Evolutionary conservation across 345 rosid genomes (phyloP), one percentile per base, ranked within the genome.

Genomic region (Lenwebbia sp.): DNA sequence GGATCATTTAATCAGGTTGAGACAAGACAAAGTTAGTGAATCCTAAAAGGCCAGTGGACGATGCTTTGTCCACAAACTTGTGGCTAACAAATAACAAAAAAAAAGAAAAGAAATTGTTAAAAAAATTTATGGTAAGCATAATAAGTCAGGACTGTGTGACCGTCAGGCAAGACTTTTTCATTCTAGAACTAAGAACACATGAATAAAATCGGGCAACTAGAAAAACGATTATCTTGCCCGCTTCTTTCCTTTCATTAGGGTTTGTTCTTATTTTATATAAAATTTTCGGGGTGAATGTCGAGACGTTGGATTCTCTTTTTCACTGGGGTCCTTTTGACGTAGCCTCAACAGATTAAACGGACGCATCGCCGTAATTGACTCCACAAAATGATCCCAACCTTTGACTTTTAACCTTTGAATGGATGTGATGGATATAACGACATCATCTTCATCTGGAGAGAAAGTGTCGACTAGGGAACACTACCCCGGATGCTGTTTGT

Each of bases 361-460:
- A 14, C 81, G 33, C 47, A 84, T 6, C 86, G 86, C 54, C 86
- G 86, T 75, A 58, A 84, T 84, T 60, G 86, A 49, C 86, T 84
- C 81, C 81, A 28, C 12, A 28, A 60, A n/a, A 33, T 25, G 28
- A 60, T 41, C 23, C 44, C 2, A 47, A 58, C 54, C 52, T 26
- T 84, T 84, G 74, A 84, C 50, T n/a, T 84, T 57, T 57, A 25
- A 51, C 86, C 81, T 41, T 7, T 5, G 76, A n/a, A 57, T 37
- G 0, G 0, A 54, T 23, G 0, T 54, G 55, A 58, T 5, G 47
- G 33, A n/a, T n/a, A n/a, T 37, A 30, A 84, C 70, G 2, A 25
- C 49, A 25, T 44, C 28, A 37, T 83, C 47, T 33, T 70, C 78
- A 33, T 33, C 25, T 70, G 25, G 44, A 70, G 47, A 19, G 21